Evolutionary conservation across 495 filamentous ascomycete genomes (phyloP).

Genomic region (Emericellopsis terricola): DNA sequence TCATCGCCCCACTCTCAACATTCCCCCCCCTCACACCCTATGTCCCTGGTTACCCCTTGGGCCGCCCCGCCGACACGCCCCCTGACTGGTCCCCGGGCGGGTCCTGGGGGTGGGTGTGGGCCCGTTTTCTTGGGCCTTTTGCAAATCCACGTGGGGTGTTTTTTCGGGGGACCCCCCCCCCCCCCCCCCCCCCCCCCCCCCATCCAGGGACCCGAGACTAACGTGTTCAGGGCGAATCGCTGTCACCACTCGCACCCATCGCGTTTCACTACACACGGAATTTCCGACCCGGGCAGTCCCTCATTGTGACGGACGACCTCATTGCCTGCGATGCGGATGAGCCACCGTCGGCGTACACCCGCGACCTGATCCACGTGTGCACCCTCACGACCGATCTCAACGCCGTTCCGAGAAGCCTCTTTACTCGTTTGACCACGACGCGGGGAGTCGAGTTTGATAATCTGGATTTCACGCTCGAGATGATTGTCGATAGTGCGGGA

Average conservation of each 20-base stretch:
- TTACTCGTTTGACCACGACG: slow-evolving; percentile 52
- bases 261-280: slow-evolving; percentile 68
- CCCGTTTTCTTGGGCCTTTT: too few species aligned
- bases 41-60: slow-evolving; percentile 2
- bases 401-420: slow-evolving; percentile 45
- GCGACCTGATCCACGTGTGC: slow-evolving; percentile 46
- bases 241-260: slow-evolving; percentile 47
- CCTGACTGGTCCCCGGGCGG: too few species aligned
- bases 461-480: slow-evolving; percentile 56
- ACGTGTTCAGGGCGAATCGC: slow-evolving; percentile 36
- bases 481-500: slow-evolving; percentile 55
- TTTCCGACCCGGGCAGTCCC: slow-evolving; percentile 47
- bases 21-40: not conserved
- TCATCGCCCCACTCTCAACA: not conserved
- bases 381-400: slow-evolving; percentile 59
- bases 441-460: slow-evolving; percentile 57
- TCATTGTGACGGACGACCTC: slow-evolving; percentile 54
- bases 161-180: too few species aligned
- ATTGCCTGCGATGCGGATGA: slow-evolving; percentile 49
- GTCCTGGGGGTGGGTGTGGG: too few species aligned
- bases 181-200: too few species aligned
- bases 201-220: too few species aligned
- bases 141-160: too few species aligned
- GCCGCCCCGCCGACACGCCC: too few species aligned
- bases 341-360: slow-evolving; percentile 37